Evolutionary conservation across 2,329 filamentous ascomycete genomes (phyloP).

Genomic region (Fusarium goolgardi): DNA sequence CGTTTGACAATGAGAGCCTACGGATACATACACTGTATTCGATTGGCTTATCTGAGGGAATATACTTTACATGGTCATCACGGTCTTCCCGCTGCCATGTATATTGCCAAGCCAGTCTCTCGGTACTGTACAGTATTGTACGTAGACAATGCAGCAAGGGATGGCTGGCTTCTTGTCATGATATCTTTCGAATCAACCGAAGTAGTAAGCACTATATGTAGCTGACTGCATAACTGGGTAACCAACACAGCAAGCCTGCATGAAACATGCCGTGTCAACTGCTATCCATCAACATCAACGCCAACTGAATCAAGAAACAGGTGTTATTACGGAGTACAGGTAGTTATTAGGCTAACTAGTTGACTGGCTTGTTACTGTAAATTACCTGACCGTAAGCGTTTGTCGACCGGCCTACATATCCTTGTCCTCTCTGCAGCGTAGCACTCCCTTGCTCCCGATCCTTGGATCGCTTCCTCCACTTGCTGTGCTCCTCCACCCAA

Average conservation of each 20-base stretch:
- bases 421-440: constrained; percentile 19
- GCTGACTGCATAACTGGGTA: not conserved
- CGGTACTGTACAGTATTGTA: not conserved
- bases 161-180: not conserved
- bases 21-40: not conserved
- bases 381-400: constrained; percentile 41
- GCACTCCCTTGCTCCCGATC: constrained; percentile 18
- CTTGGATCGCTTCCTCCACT: constrained; percentile 37
- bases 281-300: not conserved
- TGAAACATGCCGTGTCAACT: not conserved
- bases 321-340: constrained; percentile 4
- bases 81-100: constrained; percentile 17
- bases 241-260: not conserved
- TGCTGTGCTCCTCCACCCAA: constrained; percentile 14
- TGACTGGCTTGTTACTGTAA: constrained; percentile 14
- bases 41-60: not conserved
- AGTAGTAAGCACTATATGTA: not conserved
- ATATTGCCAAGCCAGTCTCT: constrained; percentile 20
- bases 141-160: not conserved
- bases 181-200: not conserved
- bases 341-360: constrained; percentile 37
- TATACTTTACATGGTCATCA: constrained; percentile 11
- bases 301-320: not conserved
- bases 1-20: constrained; percentile 4
- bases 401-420: constrained; percentile 37